Base-by-base conservation (phyloP, 2,329 filamentous ascomycete species). In the Aspergillus ustus region DNA sequence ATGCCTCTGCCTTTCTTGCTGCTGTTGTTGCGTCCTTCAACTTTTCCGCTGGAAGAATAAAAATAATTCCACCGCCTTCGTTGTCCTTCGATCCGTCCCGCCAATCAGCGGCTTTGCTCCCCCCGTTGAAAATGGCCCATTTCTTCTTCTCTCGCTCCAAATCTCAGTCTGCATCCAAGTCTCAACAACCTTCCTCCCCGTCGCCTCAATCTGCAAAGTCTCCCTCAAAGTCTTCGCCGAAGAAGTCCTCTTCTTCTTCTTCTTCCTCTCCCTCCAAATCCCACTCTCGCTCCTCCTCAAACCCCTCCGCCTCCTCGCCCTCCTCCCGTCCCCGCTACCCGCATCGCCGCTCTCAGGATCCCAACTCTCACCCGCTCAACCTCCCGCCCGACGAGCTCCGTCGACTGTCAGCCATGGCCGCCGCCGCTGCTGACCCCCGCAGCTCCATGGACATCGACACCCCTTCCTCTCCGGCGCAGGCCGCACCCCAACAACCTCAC, bases 341-440 rank as follows among this genome's bases (percentile, higher is more conserved):
- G 56, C 59, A 67, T 63, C 75, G 76, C 63, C 72, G 72, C 62
- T 71, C 74, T 19, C 70, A 72, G 70, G 75, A 76, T 64, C 83
- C 83, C 66, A 86, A 94, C 75, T 90, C 88, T 2, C 93, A 97
- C 77, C 94, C 94, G 44, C 85, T 97, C 56, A 97, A 97, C 73
- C 87, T 96, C 22, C 92, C 90, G 2, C 93, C 93, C 51, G 93
- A 97, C 81, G 89, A 97, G 84, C 86, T 92, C 72, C 90, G 91
- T 77, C 88, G 91, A 69, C 83, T 92, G 65, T 89, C 89, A 66
- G 83, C 81, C 72, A 84, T 83, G 79, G 80, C 81, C 59, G 79
- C 82, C 64, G 75, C 77, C 52, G 72, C 74, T 63, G 77, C 81
- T 62, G 62, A 64, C 48, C 52, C 56, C 63, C 81, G 85, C 66